Base-by-base conservation (phyloP, 2,329 filamentous ascomycete genomes). In the Polytolypa hystricis region DNA sequence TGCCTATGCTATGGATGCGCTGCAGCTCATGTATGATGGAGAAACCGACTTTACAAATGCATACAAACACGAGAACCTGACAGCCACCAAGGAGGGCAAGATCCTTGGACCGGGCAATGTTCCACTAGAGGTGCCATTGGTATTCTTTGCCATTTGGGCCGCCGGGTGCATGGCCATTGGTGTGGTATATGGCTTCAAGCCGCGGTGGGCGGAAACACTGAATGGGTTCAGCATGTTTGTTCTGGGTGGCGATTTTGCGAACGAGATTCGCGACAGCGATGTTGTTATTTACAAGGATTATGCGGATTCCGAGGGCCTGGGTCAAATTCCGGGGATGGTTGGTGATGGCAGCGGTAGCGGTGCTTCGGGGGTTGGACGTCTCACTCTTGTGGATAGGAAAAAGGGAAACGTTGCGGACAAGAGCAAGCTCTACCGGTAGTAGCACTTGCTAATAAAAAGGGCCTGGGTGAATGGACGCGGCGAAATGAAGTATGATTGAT, bases 341-440 rank as follows among this genome's bases (percentile, higher is more conserved):
- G 21, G 21, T n/a, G n/a, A 25, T 25, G n/a, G n/a, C 7, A 25
- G n/a, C n/a, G 7, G 21, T 25, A 25, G 7, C 54, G 27, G 58
- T n/a, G n/a, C n/a, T n/a, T n/a, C n/a, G n/a, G n/a, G n/a, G n/a
- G n/a, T n/a, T n/a, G n/a, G n/a, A n/a, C n/a, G n/a, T n/a, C n/a
- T n/a, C n/a, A n/a, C n/a, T n/a, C n/a, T n/a, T n/a, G n/a, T n/a
- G n/a, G n/a, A n/a, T n/a, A n/a, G n/a, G n/a, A n/a, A n/a, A n/a
- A n/a, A n/a, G n/a, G n/a, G n/a, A n/a, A n/a, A n/a, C n/a, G n/a
- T n/a, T n/a, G n/a, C n/a, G n/a, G n/a, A n/a, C n/a, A n/a, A n/a
- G n/a, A n/a, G n/a, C n/a, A n/a, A n/a, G n/a, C n/a, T n/a, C n/a
- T n/a, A n/a, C n/a, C n/a, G n/a, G n/a, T n/a, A n/a, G n/a, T n/a